These are phyloP conservation scores for Brassica cretica DNA, from an alignment of 345 rosid species.

Conservation along the genomic window DNA sequence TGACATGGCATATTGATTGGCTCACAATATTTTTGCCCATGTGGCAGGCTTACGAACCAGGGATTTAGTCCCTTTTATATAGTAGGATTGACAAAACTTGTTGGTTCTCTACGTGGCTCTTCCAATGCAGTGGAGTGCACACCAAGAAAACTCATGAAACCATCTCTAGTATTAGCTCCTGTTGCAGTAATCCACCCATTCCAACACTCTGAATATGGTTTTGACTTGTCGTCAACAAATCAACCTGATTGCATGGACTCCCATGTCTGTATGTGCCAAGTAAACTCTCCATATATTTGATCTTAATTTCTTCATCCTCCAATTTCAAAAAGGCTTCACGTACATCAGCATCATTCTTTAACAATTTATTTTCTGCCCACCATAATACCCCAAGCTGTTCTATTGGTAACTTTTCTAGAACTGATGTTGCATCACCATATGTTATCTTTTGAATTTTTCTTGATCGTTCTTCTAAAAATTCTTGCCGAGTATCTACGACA, in stretches of 20 bases:
- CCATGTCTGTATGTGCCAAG: not conserved
- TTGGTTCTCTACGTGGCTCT: not conserved
- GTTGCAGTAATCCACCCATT: not conserved
- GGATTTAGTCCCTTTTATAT: too few species aligned
- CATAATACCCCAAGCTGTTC: not conserved
- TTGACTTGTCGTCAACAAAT: not conserved
- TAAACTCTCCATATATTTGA: not conserved
- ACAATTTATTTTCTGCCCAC: not conserved
- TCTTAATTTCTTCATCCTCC: constrained; percentile 3
- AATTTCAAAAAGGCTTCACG: not conserved
- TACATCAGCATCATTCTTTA: not conserved
- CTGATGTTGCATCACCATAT: not conserved
- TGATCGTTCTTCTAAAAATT: not conserved
- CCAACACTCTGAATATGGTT: not conserved
- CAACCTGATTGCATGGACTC: not conserved
- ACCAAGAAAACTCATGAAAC: not conserved
- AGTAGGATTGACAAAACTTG: not conserved
- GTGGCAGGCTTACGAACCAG: too few species aligned
- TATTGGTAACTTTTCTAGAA: not conserved
- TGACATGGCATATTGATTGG: too few species aligned
- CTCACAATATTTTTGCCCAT: too few species aligned
- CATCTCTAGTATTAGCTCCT: not conserved
- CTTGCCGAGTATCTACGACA: not conserved
- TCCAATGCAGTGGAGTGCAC: not conserved
- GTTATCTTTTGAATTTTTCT: not conserved